Conservation (phyloP, 495 filamentous ascomycete species). For the Usnea hakonensis region DNA sequence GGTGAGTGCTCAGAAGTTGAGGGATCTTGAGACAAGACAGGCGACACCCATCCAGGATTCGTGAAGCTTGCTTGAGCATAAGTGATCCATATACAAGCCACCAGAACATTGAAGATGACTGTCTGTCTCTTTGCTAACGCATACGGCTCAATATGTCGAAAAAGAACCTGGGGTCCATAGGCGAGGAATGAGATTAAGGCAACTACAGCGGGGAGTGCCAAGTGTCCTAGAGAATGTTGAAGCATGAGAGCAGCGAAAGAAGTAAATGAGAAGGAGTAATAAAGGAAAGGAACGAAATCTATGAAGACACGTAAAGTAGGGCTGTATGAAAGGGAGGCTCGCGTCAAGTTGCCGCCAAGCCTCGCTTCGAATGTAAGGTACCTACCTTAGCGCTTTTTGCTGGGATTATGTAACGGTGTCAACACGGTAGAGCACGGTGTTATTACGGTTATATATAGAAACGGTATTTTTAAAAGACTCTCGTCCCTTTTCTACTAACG, state of each 20-base stretch:
- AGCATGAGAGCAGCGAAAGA: background rate
- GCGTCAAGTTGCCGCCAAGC: no score
- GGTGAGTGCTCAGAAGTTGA: constrained; percentile 13
- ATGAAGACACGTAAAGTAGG: no score
- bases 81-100: constrained; percentile 67
- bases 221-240: constrained; percentile 1
- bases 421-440: no score
- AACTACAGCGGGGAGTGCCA: constrained; percentile 15
- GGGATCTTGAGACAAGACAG: constrained; percentile 23
- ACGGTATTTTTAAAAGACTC: no score
- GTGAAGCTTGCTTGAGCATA: constrained; percentile 71
- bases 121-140: constrained; percentile 54
- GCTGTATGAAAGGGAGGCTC: no score
- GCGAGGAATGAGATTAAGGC: constrained; percentile 67
- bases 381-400: no score
- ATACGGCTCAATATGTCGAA: constrained; percentile 62
- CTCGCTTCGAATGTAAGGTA: no score
- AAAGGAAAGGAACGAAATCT: background rate
- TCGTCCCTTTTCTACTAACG: no score
- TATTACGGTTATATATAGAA: no score
- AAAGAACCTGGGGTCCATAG: constrained; percentile 77
- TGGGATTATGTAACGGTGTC: no score
- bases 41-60: constrained; percentile 57
- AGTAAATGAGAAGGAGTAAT: background rate
- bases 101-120: constrained; percentile 64